Conservation (phyloP, 2,329 filamentous ascomycete genomes). For the Beauveria pseudobassiana region DNA sequence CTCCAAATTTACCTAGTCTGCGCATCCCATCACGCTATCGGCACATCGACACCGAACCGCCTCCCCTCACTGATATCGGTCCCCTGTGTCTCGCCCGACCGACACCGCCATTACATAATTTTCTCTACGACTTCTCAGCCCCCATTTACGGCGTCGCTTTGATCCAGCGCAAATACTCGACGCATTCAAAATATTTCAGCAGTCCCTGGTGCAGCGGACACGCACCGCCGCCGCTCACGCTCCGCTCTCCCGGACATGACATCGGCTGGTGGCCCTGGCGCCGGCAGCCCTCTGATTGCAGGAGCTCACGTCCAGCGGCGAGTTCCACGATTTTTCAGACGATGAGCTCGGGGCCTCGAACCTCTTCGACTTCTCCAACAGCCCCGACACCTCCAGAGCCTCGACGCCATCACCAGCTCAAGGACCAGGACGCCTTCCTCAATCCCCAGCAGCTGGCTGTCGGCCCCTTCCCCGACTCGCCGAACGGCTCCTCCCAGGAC, state of each 20-base stretch:
- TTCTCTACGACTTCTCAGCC: neutral
- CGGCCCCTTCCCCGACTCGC: constrained; percentile 34
- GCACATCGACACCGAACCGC: neutral
- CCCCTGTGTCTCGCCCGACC: constrained; percentile 2
- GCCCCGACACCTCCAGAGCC: constrained; percentile 30
- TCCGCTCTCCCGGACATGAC: constrained; percentile 27
- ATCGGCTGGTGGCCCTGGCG: constrained; percentile 24
- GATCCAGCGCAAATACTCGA: neutral
- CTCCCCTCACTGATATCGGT: neutral
- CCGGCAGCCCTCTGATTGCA: constrained; percentile 32
- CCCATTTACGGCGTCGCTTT: neutral
- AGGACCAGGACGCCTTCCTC: constrained; percentile 25
- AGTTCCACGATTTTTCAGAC: constrained; percentile 31
- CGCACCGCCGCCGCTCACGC: constrained; percentile 11
- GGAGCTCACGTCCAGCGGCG: constrained; percentile 29
- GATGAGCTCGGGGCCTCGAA: constrained; percentile 27
- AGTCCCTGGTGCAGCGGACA: constrained; percentile 14
- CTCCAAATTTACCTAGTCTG: neutral
- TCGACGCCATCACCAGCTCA: constrained; percentile 22
- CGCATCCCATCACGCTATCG: neutral
- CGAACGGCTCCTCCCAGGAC: constrained; percentile 37
- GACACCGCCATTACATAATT: neutral
- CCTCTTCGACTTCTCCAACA: constrained; percentile 29
- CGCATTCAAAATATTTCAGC: neutral
- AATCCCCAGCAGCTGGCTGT: constrained; percentile 27